phyloP scores from a whole-genome alignment of 2,329 filamentous ascomycete genomes.

The Teratosphaeria nubilosa region DNA sequence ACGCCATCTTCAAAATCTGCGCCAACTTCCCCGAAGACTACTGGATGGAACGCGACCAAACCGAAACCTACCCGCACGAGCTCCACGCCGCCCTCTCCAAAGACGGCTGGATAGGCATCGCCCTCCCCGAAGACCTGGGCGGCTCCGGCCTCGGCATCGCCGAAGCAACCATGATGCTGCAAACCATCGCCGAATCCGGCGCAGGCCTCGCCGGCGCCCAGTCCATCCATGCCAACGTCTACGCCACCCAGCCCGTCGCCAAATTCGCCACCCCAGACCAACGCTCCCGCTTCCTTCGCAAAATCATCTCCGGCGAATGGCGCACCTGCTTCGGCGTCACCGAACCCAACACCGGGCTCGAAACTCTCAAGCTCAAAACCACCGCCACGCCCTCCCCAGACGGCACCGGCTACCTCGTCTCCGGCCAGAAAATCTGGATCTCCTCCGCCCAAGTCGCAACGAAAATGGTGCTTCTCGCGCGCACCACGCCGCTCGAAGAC shows the following conservation, averaged over 20 bases:
- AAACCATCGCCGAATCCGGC: conserved; percentile 52
- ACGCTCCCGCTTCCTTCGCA: conserved; percentile 53
- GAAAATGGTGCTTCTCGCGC: conserved; percentile 74
- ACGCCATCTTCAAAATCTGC: conserved; percentile 60
- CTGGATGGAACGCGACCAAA: conserved; percentile 65
- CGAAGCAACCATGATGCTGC: conserved; percentile 80
- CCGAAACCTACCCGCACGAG: conserved; percentile 60
- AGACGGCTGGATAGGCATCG: conserved; percentile 74
- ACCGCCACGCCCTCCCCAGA: conserved; percentile 45
- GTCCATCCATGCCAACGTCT: conserved; percentile 54
- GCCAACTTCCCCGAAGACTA: conserved; percentile 62
- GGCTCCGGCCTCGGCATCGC: conserved; percentile 68
- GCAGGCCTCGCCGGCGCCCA: conserved; percentile 65
- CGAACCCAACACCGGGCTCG: conserved; percentile 71
- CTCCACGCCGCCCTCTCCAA: conserved; percentile 65
- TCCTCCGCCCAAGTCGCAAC: conserved; percentile 71
- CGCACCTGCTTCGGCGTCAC: conserved; percentile 74
- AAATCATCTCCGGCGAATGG: conserved; percentile 61
- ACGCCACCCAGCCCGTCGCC: conserved; percentile 64
- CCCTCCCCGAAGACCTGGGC: conserved; percentile 62
- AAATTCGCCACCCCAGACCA: conserved; percentile 61
- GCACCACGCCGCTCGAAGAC: conserved; percentile 60
- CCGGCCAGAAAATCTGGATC: conserved; percentile 84
- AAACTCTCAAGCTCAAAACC: conserved; percentile 63
- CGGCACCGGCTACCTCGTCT: conserved; percentile 53